A percentile compares a stretch with the other conserved stretches of the same genome.
phyloP scores from a whole-genome alignment of 2,329 filamentous ascomycete genomes.

The Sporothrix variecibatus region DNA sequence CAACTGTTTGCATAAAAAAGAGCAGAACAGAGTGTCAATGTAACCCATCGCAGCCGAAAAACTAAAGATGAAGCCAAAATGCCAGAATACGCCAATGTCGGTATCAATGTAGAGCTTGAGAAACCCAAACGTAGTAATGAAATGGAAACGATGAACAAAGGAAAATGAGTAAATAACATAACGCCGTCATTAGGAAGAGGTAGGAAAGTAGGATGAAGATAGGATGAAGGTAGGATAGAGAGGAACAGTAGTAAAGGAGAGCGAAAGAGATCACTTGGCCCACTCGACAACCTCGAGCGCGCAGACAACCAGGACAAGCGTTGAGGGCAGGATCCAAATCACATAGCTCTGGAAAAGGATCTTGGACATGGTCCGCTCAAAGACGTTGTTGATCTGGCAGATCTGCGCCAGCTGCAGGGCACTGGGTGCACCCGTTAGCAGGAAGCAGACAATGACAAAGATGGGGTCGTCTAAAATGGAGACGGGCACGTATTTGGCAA shows the following conservation, averaged over 20 bases:
- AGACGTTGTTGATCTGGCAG: conserved; percentile 96
- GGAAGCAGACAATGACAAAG: conserved; percentile 96
- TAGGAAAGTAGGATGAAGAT: background rate
- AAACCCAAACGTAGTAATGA: background rate
- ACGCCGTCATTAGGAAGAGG: background rate
- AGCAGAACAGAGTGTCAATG: conserved; percentile 3
- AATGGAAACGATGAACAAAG: background rate
- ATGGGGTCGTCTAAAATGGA: conserved; percentile 97
- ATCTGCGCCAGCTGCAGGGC: conserved; percentile 96
- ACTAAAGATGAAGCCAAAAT: background rate
- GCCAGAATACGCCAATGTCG: conserved; percentile 24
- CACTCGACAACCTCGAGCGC: conserved; percentile 92
- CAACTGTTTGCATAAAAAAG: background rate
- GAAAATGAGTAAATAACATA: background rate
- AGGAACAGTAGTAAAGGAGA: background rate
- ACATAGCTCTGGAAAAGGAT: conserved; percentile 96
- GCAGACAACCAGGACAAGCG: conserved; percentile 83
- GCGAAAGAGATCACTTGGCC: conserved; percentile 50
- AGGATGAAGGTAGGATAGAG: background rate
- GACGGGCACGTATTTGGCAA: conserved; percentile 87
- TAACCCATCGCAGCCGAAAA: background rate
- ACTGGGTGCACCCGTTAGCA: conserved; percentile 90
- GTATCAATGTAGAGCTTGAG: conserved; percentile 7
- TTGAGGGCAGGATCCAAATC: conserved; percentile 93
- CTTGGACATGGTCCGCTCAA: conserved; percentile 89